Percentiles rank a stretch among this genome's conserved stretches.
Conservation (phyloP, 2,329 filamentous ascomycete species). For the Parafenestella ontariensis region DNA sequence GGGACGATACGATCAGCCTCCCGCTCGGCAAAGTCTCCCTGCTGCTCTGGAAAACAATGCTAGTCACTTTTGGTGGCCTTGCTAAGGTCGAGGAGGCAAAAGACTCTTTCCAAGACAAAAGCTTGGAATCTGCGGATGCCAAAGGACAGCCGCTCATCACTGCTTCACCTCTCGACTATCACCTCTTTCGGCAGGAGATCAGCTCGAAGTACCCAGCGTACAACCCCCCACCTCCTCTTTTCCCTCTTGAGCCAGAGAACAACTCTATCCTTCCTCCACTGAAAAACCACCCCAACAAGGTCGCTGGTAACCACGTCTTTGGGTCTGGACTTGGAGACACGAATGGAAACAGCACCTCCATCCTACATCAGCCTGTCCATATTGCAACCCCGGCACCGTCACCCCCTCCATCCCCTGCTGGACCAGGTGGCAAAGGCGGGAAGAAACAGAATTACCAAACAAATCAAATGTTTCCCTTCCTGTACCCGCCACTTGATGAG, state of each 20-base stretch:
- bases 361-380: conserved; percentile 93
- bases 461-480: conserved; percentile 97
- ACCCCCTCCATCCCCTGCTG: conserved; percentile 89
- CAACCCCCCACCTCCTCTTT: conserved; percentile 80
- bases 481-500: conserved; percentile 91
- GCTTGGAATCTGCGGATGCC: conserved; percentile 60
- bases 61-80: conserved; percentile 84
- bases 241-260: conserved; percentile 88
- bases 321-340: conserved; percentile 59
- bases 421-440: conserved; percentile 81
- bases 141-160: conserved; percentile 82
- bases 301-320: conserved; percentile 58
- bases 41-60: conserved; percentile 88
- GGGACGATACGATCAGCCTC: conserved; percentile 66
- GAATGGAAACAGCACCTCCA: conserved; percentile 66
- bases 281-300: conserved; percentile 71
- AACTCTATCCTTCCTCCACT: conserved; percentile 88
- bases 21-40: conserved; percentile 68
- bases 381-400: conserved; percentile 98
- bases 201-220: conserved; percentile 98
- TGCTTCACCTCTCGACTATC: conserved; percentile 93
- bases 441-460: conserved; percentile 99
- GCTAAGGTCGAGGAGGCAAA: conserved; percentile 77
- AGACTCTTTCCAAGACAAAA: conserved; percentile 67
- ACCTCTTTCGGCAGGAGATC: conserved; percentile 94